Evolutionary conservation across 306 rosid genomes (phyloP).

Genomic region (Sicyos edulis): DNA sequence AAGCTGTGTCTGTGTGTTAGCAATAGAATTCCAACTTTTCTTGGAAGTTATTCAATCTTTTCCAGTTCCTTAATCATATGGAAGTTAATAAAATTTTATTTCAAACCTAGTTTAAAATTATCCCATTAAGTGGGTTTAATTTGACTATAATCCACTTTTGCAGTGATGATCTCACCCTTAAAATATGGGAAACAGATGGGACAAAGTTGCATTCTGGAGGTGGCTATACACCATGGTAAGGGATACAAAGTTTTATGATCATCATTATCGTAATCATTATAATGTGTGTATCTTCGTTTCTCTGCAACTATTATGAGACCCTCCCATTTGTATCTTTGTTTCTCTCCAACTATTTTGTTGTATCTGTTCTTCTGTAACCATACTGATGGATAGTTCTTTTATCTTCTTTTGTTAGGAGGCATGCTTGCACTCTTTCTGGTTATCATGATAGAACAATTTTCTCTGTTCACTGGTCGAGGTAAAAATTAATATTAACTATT

Average conservation of each 20-base stretch:
- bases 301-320: too few relatives aligned
- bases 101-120: not conserved
- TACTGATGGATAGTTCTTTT: constrained; percentile 22
- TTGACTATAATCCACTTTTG: constrained; percentile 20
- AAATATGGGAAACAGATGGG: constrained; percentile 77
- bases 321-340: not conserved
- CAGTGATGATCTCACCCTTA: constrained; percentile 87
- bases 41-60: constrained; percentile 16
- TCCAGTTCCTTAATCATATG: not conserved
- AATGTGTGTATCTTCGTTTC: not conserved
- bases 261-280: not conserved
- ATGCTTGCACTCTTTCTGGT: constrained; percentile 77
- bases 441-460: constrained; percentile 94
- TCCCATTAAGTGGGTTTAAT: constrained; percentile 8
- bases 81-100: not conserved
- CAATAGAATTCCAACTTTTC: not conserved
- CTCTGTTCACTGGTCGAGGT: constrained; percentile 99
- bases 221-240: constrained; percentile 70
- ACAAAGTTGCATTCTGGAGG: constrained; percentile 47
- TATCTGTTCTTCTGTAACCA: constrained; percentile 8
- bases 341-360: not conserved
- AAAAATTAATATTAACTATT: constrained; percentile 13
- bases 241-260: constrained; percentile 10
- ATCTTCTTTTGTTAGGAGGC: constrained; percentile 61
- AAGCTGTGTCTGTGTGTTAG: constrained; percentile 13